Percentiles rank a stretch among this genome's conserved stretches.
These are phyloP conservation scores for Camellia lanceoleosa DNA, from an alignment of 148 eudicot species.

Conservation along the genomic window DNA sequence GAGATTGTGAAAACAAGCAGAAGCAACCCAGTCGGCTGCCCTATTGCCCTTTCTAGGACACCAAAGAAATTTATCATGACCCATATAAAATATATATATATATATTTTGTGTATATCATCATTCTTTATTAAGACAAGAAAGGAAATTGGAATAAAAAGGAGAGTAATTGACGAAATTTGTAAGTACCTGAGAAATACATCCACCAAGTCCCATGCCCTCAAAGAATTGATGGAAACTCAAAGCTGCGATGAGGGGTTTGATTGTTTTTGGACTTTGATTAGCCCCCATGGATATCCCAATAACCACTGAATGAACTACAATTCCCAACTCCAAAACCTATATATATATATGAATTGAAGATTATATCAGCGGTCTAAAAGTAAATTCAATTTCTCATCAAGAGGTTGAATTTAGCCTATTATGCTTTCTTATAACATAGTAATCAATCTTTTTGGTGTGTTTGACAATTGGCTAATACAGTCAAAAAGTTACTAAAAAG, in stretches of 20 bases:
- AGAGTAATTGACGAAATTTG: no score
- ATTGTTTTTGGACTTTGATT: slow-evolving; percentile 22
- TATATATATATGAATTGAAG: neutral
- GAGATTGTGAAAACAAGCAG: no score
- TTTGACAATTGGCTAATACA: no score
- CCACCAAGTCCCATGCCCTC: slow-evolving; percentile 25
- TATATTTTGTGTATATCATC: no score
- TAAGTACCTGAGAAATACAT: slow-evolving; percentile 25
- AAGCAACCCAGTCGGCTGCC: no score
- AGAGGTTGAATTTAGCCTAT: neutral
- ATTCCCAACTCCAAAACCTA: slow-evolving; percentile 24
- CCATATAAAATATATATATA: no score
- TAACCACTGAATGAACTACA: slow-evolving; percentile 21
- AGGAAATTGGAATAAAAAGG: no score
- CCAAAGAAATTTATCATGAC: no score
- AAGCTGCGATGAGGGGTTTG: slow-evolving; percentile 19
- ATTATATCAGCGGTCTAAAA: neutral
- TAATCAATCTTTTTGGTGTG: neutral
- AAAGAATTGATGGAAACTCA: slow-evolving; percentile 25
- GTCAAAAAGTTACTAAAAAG: no score
- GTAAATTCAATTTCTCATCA: neutral
- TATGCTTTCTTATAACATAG: neutral
- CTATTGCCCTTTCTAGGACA: no score
- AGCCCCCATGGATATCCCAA: slow-evolving; percentile 23
- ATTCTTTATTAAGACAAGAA: no score